phyloP scores from a whole-genome alignment of 2,329 filamentous ascomycete species.

The Keithomyces neogunnii region DNA sequence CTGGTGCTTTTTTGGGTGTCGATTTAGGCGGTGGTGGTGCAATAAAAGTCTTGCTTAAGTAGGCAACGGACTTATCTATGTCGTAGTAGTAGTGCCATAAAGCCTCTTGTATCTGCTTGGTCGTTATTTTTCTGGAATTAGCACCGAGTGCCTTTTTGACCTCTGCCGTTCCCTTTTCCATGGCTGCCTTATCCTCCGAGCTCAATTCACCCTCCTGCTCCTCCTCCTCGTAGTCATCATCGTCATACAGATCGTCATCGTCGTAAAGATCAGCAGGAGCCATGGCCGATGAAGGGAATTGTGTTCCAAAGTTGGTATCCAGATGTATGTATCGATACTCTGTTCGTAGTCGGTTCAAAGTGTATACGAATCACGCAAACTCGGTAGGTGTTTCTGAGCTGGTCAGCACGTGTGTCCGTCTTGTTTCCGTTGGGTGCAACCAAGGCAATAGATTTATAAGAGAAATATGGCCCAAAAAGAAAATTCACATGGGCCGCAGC shows the following conservation, averaged over 20 bases:
- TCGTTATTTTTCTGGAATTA: slow-evolving; percentile 47
- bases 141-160: slow-evolving; percentile 59
- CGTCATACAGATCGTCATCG: slow-evolving; percentile 39
- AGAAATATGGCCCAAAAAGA: not conserved
- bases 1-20: slow-evolving; percentile 30
- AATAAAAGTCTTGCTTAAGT: slow-evolving; percentile 60
- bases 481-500: not conserved
- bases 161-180: slow-evolving; percentile 57
- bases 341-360: not conserved
- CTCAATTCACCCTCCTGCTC: slow-evolving; percentile 38
- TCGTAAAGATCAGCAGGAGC: slow-evolving; percentile 31
- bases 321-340: not conserved
- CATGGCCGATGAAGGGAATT: slow-evolving; percentile 8
- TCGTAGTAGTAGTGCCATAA: slow-evolving; percentile 97
- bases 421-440: not conserved
- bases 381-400: not conserved
- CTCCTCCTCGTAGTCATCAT: slow-evolving; percentile 37
- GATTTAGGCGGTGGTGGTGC: slow-evolving; percentile 25
- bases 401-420: not conserved
- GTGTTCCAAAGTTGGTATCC: not conserved
- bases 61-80: slow-evolving; percentile 73
- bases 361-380: not conserved
- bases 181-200: slow-evolving; percentile 36
- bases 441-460: not conserved
- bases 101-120: slow-evolving; percentile 71